Evolutionary conservation across 2,329 filamentous ascomycete genomes (phyloP), one percentile per base, ranked within the genome.

Genomic region (Curvularia sp.): DNA sequence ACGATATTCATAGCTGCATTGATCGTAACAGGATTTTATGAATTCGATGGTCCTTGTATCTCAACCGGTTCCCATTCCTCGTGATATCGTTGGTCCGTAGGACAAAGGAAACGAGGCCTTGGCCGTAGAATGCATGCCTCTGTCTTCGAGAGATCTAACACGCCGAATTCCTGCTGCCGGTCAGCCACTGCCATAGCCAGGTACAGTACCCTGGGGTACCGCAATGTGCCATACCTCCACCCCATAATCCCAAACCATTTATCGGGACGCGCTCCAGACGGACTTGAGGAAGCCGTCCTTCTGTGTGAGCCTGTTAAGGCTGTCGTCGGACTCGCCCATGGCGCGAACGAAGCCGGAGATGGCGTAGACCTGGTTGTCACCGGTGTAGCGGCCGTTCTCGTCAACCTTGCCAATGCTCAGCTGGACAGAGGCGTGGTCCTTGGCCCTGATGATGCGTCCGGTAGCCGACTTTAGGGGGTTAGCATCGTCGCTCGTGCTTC

Each of bases 391-490:
- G 81, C 95, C 95, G 85, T 93, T 96, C 89, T 99, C 95, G 83
- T 98, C 94, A 76, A 99, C 95, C 87, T 97, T 98, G 82, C 90
- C 94, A 80, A 99, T 86, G 76, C 90, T 92, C 83, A 99, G 92
- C 84, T 99, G 95, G 76, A 98, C 95, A 66, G 92, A 96, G 77
- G 92, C 94, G 88, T 99, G 95, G 85, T 99, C 95, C 87, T 98
- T 97, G 86, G 95, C 93, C 87, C 97, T 97, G 89, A 99, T 98
- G 87, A 98, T 97, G 85, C 95, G 92, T 92, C 96, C 67, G 58
- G 68, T 71, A 53, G 67, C 68, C 51, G 67, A 69, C 65, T 69
- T 56, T 39, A n/a, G n/a, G 38, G 47, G 32, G 51, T 71, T 68
- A 71, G 66, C 64, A 68, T 68, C 60, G 66, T 59, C 12, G 43